Percentiles rank a stretch among this genome's conserved stretches.
Evolutionary conservation across 116 monocot species (phyloP).

Genomic region (Phalaenopsis hybrid): DNA sequence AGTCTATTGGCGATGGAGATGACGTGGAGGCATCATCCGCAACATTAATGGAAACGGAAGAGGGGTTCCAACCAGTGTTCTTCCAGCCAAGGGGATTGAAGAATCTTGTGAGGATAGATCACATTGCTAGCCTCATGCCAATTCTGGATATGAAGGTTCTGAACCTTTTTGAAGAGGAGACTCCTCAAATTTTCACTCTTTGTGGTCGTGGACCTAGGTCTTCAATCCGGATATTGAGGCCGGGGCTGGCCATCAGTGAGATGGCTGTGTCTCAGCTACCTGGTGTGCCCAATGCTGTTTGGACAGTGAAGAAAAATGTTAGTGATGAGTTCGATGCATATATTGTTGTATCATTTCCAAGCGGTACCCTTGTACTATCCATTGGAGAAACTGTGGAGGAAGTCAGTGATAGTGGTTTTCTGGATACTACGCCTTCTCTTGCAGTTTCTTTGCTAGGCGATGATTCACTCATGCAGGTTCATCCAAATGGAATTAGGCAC

Average conservation of each 20-base stretch:
- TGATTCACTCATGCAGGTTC: constrained; percentile 97
- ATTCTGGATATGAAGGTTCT: constrained; percentile 89
- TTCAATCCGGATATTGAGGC: constrained; percentile 67
- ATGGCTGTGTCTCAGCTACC: constrained; percentile 89
- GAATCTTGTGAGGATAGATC: constrained; percentile 74
- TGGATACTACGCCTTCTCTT: constrained; percentile 85
- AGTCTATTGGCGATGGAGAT: constrained; percentile 77
- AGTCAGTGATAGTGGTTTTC: constrained; percentile 90
- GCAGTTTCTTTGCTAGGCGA: constrained; percentile 85
- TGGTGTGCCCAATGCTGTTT: constrained; percentile 78
- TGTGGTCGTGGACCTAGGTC: constrained; percentile 90
- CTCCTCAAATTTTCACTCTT: constrained; percentile 77
- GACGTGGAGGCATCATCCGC: constrained; percentile 94
- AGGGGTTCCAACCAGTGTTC: constrained; percentile 94
- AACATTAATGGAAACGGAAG: constrained; percentile 90
- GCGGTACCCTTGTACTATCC: constrained; percentile 91
- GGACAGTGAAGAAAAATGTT: constrained; percentile 95
- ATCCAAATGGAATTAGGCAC: constrained; percentile 91
- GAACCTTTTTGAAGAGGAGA: constrained; percentile 95
- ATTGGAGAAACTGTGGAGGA: constrained; percentile 98
- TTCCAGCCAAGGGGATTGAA: constrained; percentile 84
- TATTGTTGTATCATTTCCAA: constrained; percentile 88
- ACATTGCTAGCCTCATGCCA: constrained; percentile 84
- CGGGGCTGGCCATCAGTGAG: constrained; percentile 83
- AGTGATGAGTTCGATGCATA: constrained; percentile 96